These are phyloP conservation scores for Populus hybrid DNA, from an alignment of 441 rosid genomes.

Conservation along the genomic window DNA sequence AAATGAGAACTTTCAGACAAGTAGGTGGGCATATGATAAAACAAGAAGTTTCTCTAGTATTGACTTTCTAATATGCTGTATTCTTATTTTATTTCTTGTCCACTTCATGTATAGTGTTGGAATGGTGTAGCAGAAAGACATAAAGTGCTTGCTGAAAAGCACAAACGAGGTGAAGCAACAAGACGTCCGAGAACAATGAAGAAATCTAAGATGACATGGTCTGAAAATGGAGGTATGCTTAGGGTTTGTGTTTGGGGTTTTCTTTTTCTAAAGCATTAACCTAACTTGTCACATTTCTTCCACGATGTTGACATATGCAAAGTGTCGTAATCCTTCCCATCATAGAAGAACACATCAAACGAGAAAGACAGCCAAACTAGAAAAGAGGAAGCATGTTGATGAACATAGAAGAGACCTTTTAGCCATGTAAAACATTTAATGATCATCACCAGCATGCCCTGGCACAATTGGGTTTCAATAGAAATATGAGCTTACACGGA, in stretches of 20 bases:
- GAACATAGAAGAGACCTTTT: conserved; percentile 18
- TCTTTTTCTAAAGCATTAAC: neutral
- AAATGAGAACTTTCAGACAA: conserved; percentile 52
- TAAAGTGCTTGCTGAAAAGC: conserved; percentile 55
- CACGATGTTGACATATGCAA: conserved; percentile 33
- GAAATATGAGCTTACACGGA: conserved; percentile 20
- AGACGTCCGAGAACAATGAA: conserved; percentile 41
- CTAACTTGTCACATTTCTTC: conserved; percentile 1
- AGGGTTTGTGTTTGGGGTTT: conserved; percentile 8
- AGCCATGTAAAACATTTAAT: conserved; percentile 13
- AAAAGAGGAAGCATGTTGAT: conserved; percentile 20
- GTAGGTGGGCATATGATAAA: conserved; percentile 18
- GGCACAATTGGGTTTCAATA: conserved; percentile 21
- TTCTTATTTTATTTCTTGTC: conserved; percentile 4
- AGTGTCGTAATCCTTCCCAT: conserved; percentile 32
- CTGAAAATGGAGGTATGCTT: conserved; percentile 30
- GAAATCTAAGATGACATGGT: conserved; percentile 29
- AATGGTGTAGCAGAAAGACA: conserved; percentile 44
- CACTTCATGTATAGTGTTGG: conserved; percentile 36
- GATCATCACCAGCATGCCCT: conserved; percentile 25
- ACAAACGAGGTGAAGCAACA: conserved; percentile 54
- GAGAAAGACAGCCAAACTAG: conserved; percentile 26
- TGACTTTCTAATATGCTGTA: neutral
- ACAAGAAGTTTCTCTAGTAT: conserved; percentile 3
- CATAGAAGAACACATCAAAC: conserved; percentile 22